Conservation (phyloP, 768 basidiomycete species). For the Leccinum obscurum region DNA sequence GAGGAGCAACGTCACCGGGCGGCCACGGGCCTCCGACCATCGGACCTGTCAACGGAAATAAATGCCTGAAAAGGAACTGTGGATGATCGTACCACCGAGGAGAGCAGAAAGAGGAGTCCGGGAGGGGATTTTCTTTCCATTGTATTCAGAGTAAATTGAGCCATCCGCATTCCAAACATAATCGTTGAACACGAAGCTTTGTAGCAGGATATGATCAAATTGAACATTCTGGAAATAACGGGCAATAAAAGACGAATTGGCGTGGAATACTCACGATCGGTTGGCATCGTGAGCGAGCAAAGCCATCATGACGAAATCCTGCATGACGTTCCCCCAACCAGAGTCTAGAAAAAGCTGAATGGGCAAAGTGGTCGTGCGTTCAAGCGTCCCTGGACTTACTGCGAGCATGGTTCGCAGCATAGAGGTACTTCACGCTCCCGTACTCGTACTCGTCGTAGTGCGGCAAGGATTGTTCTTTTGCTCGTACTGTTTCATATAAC, state of each 20-base stretch:
- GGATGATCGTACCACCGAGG: conserved; percentile 33
- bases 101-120: conserved; percentile 43
- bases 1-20: conserved; percentile 31
- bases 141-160: conserved; percentile 37
- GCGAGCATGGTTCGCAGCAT: conserved; percentile 46
- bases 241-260: background rate
- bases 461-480: conserved; percentile 39
- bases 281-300: conserved; percentile 36
- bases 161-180: conserved; percentile 41
- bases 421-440: conserved; percentile 43
- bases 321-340: conserved; percentile 45
- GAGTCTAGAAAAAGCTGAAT: conserved; percentile 26
- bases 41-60: conserved; percentile 33
- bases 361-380: background rate
- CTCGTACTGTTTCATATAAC: conserved; percentile 39
- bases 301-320: conserved; percentile 39
- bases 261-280: conserved; percentile 32
- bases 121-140: conserved; percentile 39
- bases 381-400: conserved; percentile 21
- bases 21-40: conserved; percentile 43
- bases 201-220: conserved; percentile 1
- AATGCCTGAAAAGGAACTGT: background rate
- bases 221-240: background rate
- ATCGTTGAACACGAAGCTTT: conserved; percentile 45
- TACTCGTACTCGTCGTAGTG: conserved; percentile 42